Percentiles rank a stretch among this genome's conserved stretches.
Conservation (phyloP, 2,329 filamentous ascomycete genomes). For the Neobulgaria alba region DNA sequence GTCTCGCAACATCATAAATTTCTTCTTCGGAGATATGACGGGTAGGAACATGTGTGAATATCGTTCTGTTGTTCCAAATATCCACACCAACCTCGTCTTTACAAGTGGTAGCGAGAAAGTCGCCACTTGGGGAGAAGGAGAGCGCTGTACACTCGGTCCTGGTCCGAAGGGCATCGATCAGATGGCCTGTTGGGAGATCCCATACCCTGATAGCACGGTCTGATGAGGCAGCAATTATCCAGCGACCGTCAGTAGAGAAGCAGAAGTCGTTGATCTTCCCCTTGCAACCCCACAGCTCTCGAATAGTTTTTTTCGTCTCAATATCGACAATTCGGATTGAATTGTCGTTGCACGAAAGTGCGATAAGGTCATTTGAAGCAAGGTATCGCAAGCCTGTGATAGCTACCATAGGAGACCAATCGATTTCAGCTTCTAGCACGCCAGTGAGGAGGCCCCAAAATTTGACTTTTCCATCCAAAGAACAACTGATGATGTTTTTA, state of each 20-base stretch:
- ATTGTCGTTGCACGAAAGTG: conserved; percentile 80
- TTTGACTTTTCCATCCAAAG: conserved; percentile 85
- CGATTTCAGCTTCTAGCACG: conserved; percentile 67
- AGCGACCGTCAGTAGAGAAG: conserved; percentile 89
- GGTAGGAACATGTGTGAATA: conserved; percentile 85
- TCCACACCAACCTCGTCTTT: conserved; percentile 79
- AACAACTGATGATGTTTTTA: conserved; percentile 75
- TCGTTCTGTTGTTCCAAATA: conserved; percentile 88
- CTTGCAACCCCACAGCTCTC: conserved; percentile 81
- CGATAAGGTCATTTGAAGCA: conserved; percentile 72
- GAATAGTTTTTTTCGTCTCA: conserved; percentile 80
- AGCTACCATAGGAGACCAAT: conserved; percentile 71
- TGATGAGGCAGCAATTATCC: conserved; percentile 82
- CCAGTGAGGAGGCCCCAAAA: conserved; percentile 96
- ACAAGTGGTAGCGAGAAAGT: conserved; percentile 86
- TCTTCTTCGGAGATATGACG: conserved; percentile 74
- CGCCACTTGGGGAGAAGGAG: conserved; percentile 81
- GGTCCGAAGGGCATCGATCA: conserved; percentile 85
- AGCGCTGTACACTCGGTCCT: conserved; percentile 73
- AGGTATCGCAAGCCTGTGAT: conserved; percentile 76
- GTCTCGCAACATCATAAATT: conserved; percentile 55
- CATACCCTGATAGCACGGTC: conserved; percentile 78
- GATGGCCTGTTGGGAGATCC: conserved; percentile 91
- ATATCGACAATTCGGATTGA: conserved; percentile 85
- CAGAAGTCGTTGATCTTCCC: conserved; percentile 69